These are phyloP conservation scores for Talaromyces wortmannii DNA, from an alignment of 495 filamentous ascomycete genomes.

Conservation along the genomic window DNA sequence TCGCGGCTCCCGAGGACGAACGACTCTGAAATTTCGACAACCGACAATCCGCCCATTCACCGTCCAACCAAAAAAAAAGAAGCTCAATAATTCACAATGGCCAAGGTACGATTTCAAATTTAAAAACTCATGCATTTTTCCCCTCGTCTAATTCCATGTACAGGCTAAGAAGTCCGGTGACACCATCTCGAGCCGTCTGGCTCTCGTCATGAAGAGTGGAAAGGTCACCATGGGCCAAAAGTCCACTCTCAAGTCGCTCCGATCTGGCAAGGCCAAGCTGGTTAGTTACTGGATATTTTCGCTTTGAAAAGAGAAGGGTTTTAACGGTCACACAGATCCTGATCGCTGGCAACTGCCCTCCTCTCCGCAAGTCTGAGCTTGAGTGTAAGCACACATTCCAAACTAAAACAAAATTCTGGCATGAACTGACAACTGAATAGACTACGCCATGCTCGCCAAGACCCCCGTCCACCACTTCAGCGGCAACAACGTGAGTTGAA, in stretches of 20 bases:
- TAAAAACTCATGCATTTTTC: neutral
- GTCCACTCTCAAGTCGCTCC: constrained; percentile 91
- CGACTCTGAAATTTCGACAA: neutral
- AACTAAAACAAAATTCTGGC: too few relatives aligned
- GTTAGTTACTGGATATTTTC: constrained; percentile 25
- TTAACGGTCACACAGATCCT: constrained; percentile 49
- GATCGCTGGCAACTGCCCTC: constrained; percentile 91
- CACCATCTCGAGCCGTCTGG: constrained; percentile 55
- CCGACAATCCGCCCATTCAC: neutral
- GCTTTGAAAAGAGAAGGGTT: neutral
- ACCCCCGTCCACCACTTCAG: constrained; percentile 92
- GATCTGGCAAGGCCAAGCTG: constrained; percentile 74
- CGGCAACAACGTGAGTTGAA: constrained; percentile 88
- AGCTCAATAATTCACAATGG: constrained; percentile 4
- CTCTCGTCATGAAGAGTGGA: constrained; percentile 93
- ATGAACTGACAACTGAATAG: constrained; percentile 3
- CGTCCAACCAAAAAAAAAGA: neutral
- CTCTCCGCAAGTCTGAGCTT: constrained; percentile 90
- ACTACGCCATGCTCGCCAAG: constrained; percentile 90
- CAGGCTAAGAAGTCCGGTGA: constrained; percentile 9
- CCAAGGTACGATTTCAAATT: neutral
- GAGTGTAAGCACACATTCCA: constrained; percentile 63
- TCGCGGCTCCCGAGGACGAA: neutral
- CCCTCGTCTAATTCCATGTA: too few relatives aligned
- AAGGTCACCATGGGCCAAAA: constrained; percentile 93